Conservation (phyloP, 169 alveolate genomes). For the Theileria equi region DNA sequence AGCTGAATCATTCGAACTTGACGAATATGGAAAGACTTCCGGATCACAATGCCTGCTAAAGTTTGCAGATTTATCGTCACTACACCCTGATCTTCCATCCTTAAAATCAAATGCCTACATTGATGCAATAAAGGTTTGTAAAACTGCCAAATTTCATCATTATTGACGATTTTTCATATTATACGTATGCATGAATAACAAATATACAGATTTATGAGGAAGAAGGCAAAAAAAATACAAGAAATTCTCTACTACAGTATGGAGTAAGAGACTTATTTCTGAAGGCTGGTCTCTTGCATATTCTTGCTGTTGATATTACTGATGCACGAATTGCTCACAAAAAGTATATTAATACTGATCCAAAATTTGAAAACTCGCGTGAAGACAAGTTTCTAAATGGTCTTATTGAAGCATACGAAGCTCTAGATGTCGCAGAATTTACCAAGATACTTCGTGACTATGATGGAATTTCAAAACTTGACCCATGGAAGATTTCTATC, state of each 20-base stretch:
- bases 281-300: conserved; percentile 63
- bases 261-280: conserved; percentile 69
- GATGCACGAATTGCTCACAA: conserved; percentile 54
- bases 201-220: conserved; percentile 58
- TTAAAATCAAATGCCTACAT: conserved; percentile 1
- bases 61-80: conserved; percentile 68
- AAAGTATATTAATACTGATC: conserved; percentile 37
- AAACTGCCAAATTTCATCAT: too few species aligned
- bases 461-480: conserved; percentile 38
- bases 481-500: conserved; percentile 58
- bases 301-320: conserved; percentile 40
- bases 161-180: neutral
- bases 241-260: conserved; percentile 66
- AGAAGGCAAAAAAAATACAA: conserved; percentile 65
- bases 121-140: conserved; percentile 33
- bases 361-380: conserved; percentile 37
- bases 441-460: conserved; percentile 54
- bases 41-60: conserved; percentile 63
- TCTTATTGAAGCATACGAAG: conserved; percentile 51
- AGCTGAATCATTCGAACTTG: conserved; percentile 74
- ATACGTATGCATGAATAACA: neutral
- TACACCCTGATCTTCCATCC: conserved; percentile 15
- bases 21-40: conserved; percentile 71
- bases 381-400: conserved; percentile 56
- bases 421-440: conserved; percentile 29